Percentiles rank a stretch among this genome's conserved stretches.
phyloP scores from a whole-genome alignment of 306 rosid genomes.

The Vicia faba region DNA sequence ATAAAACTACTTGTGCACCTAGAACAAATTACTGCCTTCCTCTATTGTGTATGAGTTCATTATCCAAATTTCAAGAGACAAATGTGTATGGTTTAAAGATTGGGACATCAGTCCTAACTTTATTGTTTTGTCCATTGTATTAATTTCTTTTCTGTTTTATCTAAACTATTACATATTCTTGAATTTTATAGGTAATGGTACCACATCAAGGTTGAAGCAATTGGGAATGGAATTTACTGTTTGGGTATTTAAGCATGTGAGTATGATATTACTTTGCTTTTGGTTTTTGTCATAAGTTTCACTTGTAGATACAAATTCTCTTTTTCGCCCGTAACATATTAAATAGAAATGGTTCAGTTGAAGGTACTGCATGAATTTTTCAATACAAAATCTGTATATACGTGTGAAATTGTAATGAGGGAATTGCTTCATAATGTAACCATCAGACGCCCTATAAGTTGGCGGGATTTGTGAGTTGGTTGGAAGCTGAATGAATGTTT shows the following conservation, averaged over 20 bases:
- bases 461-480: background rate
- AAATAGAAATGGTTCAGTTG: slow-evolving; percentile 26
- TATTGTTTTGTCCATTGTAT: background rate
- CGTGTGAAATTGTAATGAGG: background rate
- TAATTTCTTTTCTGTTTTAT: slow-evolving; percentile 3
- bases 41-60: slow-evolving; percentile 4
- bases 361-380: slow-evolving; percentile 17
- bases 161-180: slow-evolving; percentile 32
- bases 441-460: background rate
- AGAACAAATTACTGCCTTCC: background rate
- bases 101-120: slow-evolving; percentile 18
- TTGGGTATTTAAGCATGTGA: slow-evolving; percentile 97
- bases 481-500: background rate
- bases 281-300: slow-evolving; percentile 16
- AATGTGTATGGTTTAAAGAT: slow-evolving; percentile 24
- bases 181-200: slow-evolving; percentile 64
- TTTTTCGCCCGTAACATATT: slow-evolving; percentile 18
- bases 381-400: background rate
- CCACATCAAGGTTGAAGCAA: slow-evolving; percentile 92
- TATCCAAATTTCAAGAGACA: background rate
- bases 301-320: background rate
- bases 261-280: slow-evolving; percentile 45
- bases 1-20: slow-evolving; percentile 10
- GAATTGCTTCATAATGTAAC: too few species aligned
- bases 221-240: slow-evolving; percentile 98